Conservation (phyloP, 352 stramenopile species). For the Phytophthora pini region DNA sequence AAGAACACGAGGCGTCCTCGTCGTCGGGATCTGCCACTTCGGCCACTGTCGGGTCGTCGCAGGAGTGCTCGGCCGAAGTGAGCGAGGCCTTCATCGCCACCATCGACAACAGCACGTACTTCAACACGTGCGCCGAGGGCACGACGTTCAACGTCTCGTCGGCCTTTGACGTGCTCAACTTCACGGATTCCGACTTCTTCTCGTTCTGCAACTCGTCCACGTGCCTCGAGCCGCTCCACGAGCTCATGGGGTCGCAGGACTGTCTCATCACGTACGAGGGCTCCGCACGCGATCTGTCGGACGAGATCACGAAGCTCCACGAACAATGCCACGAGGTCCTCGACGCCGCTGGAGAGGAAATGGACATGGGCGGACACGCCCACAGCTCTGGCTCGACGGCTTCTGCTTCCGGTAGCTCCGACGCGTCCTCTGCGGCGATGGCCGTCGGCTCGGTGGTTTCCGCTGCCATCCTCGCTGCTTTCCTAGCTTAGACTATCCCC, state of each 20-base stretch:
- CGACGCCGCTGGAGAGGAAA: constrained; percentile 15
- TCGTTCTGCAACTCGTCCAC: constrained; percentile 60
- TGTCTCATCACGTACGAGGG: constrained; percentile 59
- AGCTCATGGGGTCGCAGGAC: constrained; percentile 45
- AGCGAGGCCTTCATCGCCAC: constrained; percentile 42
- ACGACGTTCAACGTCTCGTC: constrained; percentile 56
- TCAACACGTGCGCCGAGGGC: constrained; percentile 56
- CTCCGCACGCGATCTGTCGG: constrained; percentile 44
- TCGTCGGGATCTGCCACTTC: constrained; percentile 1
- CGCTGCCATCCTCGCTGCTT: constrained; percentile 16
- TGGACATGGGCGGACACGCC: constrained; percentile 31
- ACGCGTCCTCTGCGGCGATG: constrained; percentile 22
- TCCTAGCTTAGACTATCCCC: constrained; percentile 27
- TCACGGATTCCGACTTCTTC: constrained; percentile 52
- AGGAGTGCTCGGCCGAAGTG: constrained; percentile 47
- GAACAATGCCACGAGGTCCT: constrained; percentile 53
- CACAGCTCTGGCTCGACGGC: constrained; percentile 12
- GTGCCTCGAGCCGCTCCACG: constrained; percentile 68
- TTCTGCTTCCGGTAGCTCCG: constrained; percentile 13
- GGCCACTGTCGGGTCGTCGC: constrained; percentile 12
- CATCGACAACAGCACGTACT: constrained; percentile 59
- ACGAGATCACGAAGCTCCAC: constrained; percentile 53
- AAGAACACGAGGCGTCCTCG: constrained; percentile 4
- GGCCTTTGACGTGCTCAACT: constrained; percentile 56
- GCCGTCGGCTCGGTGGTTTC: constrained; percentile 22